Evolutionary conservation across 2,329 filamentous ascomycete species (phyloP).

Genomic region (Bisporella sp.): DNA sequence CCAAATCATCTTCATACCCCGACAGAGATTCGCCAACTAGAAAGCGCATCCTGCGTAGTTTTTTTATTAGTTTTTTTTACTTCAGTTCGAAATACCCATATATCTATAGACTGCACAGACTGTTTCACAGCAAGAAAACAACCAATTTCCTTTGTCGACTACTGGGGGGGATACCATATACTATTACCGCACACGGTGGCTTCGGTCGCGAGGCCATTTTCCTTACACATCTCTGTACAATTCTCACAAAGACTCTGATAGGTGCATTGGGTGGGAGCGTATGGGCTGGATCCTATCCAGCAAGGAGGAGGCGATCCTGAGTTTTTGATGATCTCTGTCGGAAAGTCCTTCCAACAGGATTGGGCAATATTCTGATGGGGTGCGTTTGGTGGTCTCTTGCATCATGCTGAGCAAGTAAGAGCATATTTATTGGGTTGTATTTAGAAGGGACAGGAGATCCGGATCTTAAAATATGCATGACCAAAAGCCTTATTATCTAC

Average conservation of each 20-base stretch:
- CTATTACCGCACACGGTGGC: not conserved
- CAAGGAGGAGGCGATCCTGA: no score
- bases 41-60: conserved; percentile 1
- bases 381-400: no score
- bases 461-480: conserved; percentile 3
- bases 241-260: conserved; percentile 1
- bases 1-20: conserved; percentile 16
- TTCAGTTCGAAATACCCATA: conserved; percentile 18
- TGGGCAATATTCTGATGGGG: not conserved
- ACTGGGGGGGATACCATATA: not conserved
- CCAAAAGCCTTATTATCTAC: not conserved
- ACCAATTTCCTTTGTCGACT: conserved; percentile 14
- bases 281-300: not conserved
- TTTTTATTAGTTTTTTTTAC: conserved; percentile 13
- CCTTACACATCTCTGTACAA: not conserved
- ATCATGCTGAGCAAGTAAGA: not conserved
- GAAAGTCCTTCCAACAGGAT: not conserved
- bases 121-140: conserved; percentile 13
- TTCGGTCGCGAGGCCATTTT: not conserved
- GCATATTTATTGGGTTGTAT: conserved; percentile 4
- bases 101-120: conserved; percentile 20
- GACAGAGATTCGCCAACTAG: conserved; percentile 13
- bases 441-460: conserved; percentile 7
- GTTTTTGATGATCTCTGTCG: no score
- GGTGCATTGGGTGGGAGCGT: not conserved